Conservation (phyloP, 768 basidiomycete species). For the Saitozyma podzolica region DNA sequence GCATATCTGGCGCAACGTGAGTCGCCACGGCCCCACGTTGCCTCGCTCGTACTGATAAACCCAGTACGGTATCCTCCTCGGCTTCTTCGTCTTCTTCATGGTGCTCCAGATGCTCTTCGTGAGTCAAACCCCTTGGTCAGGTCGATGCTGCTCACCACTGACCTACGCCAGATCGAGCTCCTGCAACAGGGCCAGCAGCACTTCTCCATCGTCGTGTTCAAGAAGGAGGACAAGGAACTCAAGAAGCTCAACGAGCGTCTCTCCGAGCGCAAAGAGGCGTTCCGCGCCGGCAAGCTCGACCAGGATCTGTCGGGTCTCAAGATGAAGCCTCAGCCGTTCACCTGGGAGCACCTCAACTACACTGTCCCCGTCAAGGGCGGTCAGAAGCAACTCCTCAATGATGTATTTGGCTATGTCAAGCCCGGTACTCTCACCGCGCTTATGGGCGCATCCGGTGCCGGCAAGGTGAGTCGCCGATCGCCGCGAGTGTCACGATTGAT, state of each 20-base stretch:
- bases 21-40: background rate
- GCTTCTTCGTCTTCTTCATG: slow-evolving; percentile 70
- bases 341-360: slow-evolving; percentile 69
- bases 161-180: slow-evolving; percentile 24
- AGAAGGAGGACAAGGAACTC: slow-evolving; percentile 59
- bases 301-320: slow-evolving; percentile 55
- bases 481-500: slow-evolving; percentile 4
- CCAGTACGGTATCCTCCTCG: slow-evolving; percentile 70
- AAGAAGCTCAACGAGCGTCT: slow-evolving; percentile 55
- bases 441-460: slow-evolving; percentile 57
- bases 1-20: slow-evolving; percentile 50
- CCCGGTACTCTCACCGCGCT: slow-evolving; percentile 56
- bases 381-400: slow-evolving; percentile 46
- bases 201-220: slow-evolving; percentile 62
- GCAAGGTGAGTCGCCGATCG: slow-evolving; percentile 46
- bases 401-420: slow-evolving; percentile 55
- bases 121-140: background rate
- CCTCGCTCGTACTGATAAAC: slow-evolving; percentile 57
- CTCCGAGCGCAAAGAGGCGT: slow-evolving; percentile 58
- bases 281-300: slow-evolving; percentile 52
- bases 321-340: slow-evolving; percentile 62
- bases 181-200: slow-evolving; percentile 37
- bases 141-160: background rate
- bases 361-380: slow-evolving; percentile 55
- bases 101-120: slow-evolving; percentile 67